A percentile compares a stretch with the other conserved stretches of the same genome.
Evolutionary conservation across 2,329 filamentous ascomycete species (phyloP).

Genomic region (Fusarium veterinarium): DNA sequence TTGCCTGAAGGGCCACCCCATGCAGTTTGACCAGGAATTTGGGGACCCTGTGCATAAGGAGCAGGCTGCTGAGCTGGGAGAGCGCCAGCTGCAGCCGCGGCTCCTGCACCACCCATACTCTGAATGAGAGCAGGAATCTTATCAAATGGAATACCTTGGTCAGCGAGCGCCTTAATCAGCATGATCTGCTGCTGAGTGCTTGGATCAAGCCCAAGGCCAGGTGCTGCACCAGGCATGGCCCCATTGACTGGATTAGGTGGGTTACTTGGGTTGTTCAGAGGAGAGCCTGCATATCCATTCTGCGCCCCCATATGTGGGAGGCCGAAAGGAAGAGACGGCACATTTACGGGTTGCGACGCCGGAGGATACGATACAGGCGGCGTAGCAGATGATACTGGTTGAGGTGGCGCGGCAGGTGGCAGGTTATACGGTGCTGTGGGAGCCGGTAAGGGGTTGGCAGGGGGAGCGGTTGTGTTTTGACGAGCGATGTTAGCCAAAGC

Average conservation of each 20-base stretch:
- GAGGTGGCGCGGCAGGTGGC: constrained; percentile 48
- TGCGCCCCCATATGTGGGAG: constrained; percentile 52
- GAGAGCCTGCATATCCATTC: constrained; percentile 47
- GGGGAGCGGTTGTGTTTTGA: constrained; percentile 69
- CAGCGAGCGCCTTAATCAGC: constrained; percentile 79
- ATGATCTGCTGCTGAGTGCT: constrained; percentile 77
- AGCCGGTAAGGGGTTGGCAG: constrained; percentile 53
- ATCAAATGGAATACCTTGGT: constrained; percentile 81
- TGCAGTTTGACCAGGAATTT: constrained; percentile 49
- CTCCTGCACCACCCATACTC: constrained; percentile 56
- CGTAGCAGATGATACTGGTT: constrained; percentile 47
- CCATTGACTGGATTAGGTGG: constrained; percentile 46
- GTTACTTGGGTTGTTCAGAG: constrained; percentile 46
- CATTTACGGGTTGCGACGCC: constrained; percentile 69
- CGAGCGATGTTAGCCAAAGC: constrained; percentile 84
- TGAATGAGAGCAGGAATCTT: constrained; percentile 74
- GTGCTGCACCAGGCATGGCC: constrained; percentile 49
- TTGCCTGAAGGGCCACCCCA: constrained; percentile 48
- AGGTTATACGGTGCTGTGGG: constrained; percentile 59
- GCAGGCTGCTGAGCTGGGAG: constrained; percentile 45
- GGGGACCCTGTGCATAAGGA: constrained; percentile 57
- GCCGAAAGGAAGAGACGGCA: constrained; percentile 59
- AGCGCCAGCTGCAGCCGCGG: constrained; percentile 49
- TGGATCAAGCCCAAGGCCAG: constrained; percentile 57
- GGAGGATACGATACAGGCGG: constrained; percentile 54